phyloP scores from a whole-genome alignment of 139 green algal species.

The Picochlorum sp. region DNA sequence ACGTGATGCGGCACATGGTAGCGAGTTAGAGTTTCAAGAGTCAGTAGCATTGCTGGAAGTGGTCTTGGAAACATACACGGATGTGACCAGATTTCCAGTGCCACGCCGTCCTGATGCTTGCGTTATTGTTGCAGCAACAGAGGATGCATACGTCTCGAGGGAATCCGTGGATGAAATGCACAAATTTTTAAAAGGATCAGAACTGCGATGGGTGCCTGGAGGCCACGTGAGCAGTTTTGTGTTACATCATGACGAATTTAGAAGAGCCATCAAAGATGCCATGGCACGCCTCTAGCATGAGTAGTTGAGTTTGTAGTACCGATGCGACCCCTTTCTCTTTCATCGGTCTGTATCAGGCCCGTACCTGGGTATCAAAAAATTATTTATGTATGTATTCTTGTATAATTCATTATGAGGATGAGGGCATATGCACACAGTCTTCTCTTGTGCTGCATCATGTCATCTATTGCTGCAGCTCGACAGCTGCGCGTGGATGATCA shows the following conservation, averaged over 20 bases:
- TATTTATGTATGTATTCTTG: no score
- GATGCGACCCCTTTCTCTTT: no score
- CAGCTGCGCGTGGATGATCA: no score
- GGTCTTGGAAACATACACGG: constrained; percentile 76
- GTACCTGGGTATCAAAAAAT: no score
- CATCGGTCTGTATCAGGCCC: no score
- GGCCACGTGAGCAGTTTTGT: constrained; percentile 74
- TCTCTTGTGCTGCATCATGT: no score
- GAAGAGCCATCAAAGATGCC: constrained; percentile 33
- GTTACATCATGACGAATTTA: constrained; percentile 53
- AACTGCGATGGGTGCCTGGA: constrained; percentile 60
- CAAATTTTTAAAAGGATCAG: constrained; percentile 43
- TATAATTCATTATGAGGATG: no score
- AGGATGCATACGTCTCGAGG: constrained; percentile 67
- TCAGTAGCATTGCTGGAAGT: constrained; percentile 28
- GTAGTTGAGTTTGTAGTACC: neutral
- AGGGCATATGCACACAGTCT: no score
- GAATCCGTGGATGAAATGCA: constrained; percentile 36
- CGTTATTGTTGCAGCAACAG: constrained; percentile 58
- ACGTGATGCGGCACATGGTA: constrained; percentile 17
- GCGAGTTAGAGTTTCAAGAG: neutral
- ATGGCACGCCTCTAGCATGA: neutral
- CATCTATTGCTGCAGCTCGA: no score
- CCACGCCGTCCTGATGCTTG: constrained; percentile 56
- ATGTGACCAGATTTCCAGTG: constrained; percentile 61